These are phyloP conservation scores for Rhynchospora tenuis DNA, from an alignment of 176 grass and related monocot genomes.

Conservation along the genomic window DNA sequence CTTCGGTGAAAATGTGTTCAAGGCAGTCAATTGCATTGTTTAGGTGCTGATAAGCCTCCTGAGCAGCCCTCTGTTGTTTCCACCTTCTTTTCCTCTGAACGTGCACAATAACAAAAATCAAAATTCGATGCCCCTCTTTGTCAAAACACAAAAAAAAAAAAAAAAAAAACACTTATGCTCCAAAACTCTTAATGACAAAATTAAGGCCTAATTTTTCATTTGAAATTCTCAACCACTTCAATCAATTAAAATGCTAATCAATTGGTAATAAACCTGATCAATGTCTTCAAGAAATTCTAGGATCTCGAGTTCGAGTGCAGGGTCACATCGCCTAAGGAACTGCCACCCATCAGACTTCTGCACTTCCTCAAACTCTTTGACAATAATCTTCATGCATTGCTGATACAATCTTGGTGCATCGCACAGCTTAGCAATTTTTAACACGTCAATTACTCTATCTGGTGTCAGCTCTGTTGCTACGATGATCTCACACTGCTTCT, in stretches of 20 bases:
- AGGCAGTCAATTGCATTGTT: constrained; percentile 59
- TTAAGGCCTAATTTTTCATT: background rate
- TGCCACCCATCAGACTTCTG: constrained; percentile 64
- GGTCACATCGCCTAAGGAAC: constrained; percentile 63
- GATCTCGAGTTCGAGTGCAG: constrained; percentile 51
- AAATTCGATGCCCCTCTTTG: background rate
- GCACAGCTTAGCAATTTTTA: constrained; percentile 76
- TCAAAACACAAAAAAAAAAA: no score
- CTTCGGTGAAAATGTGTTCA: constrained; percentile 37
- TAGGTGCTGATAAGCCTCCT: constrained; percentile 46
- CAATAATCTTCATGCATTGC: constrained; percentile 52
- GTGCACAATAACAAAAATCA: background rate
- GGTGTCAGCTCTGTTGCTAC: constrained; percentile 45
- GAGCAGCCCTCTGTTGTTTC: constrained; percentile 31
- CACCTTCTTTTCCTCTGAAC: constrained; percentile 38
- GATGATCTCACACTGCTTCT: constrained; percentile 43
- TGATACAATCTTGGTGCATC: constrained; percentile 62
- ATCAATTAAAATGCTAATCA: background rate
- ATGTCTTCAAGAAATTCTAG: constrained; percentile 46
- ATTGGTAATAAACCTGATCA: constrained; percentile 29
- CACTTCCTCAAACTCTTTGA: constrained; percentile 42
- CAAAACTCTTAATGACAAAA: background rate
- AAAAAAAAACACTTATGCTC: no score
- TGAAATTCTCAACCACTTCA: background rate
- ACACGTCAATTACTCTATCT: constrained; percentile 49